Conservation (phyloP, 2,329 filamentous ascomycete genomes). For the Aspergillus caelatus region DNA sequence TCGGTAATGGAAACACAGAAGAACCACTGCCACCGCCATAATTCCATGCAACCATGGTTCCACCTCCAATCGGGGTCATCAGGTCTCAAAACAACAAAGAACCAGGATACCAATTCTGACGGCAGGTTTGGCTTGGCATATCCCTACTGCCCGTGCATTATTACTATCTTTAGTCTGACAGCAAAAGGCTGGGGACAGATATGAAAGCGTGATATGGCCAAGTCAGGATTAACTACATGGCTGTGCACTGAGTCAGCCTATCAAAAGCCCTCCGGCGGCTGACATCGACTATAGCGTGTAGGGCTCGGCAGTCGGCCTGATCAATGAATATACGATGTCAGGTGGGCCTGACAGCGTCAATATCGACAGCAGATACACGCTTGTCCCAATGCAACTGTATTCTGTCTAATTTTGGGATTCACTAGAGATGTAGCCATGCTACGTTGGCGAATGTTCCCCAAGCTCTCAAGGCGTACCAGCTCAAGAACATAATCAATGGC, state of each 20-base stretch:
- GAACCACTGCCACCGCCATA: neutral
- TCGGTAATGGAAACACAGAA: neutral
- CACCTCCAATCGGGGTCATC: neutral
- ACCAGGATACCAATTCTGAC: neutral
- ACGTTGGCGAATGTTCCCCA: neutral
- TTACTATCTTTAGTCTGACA: constrained; percentile 4
- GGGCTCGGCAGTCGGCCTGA: neutral
- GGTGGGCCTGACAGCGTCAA: neutral
- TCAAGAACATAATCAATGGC: neutral
- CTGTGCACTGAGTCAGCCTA: neutral
- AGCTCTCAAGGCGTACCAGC: neutral
- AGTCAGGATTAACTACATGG: neutral
- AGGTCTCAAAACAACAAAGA: neutral
- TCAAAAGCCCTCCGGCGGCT: neutral
- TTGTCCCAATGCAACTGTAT: neutral
- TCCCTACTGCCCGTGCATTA: neutral
- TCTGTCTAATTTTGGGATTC: neutral
- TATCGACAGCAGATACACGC: neutral
- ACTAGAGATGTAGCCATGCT: neutral
- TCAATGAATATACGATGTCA: neutral
- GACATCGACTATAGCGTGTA: neutral
- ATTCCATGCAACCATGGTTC: neutral
- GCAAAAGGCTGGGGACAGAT: neutral
- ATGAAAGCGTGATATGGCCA: neutral
- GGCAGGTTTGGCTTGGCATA: neutral